Conservation (phyloP, 139 green algal species). For the Coccomyxa sp. region DNA sequence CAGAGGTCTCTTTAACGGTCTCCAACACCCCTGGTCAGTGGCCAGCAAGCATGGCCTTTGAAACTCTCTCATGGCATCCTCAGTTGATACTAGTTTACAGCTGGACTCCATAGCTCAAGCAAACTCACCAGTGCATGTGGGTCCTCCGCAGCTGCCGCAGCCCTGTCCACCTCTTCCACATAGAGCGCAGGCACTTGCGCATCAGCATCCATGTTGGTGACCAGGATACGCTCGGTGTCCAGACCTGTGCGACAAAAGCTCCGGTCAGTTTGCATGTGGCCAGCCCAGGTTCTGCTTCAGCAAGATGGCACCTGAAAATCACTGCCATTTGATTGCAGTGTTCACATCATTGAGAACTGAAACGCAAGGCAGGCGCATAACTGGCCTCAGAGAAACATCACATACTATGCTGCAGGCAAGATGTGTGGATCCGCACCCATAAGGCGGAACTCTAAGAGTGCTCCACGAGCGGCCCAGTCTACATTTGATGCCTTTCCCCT, state of each 20-base stretch:
- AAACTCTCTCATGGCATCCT: too few relatives aligned
- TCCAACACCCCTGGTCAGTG: too few relatives aligned
- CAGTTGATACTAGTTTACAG: too few relatives aligned
- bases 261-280: neutral
- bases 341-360: too few relatives aligned
- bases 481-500: slow-evolving; percentile 37
- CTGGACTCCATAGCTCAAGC: neutral
- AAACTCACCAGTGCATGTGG: neutral
- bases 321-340: too few relatives aligned
- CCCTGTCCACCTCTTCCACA: slow-evolving; percentile 8
- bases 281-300: too few relatives aligned
- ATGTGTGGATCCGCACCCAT: too few relatives aligned
- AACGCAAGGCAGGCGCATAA: too few relatives aligned
- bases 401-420: too few relatives aligned
- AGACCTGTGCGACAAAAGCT: neutral
- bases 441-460: neutral
- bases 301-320: too few relatives aligned
- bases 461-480: slow-evolving; percentile 22
- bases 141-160: slow-evolving; percentile 6
- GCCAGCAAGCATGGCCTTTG: too few relatives aligned
- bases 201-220: slow-evolving; percentile 39
- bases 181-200: slow-evolving; percentile 12
- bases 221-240: slow-evolving; percentile 9
- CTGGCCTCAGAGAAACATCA: too few relatives aligned
- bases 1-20: neutral